Conservation (phyloP, 768 basidiomycete species). For the Collybia mongolica region DNA sequence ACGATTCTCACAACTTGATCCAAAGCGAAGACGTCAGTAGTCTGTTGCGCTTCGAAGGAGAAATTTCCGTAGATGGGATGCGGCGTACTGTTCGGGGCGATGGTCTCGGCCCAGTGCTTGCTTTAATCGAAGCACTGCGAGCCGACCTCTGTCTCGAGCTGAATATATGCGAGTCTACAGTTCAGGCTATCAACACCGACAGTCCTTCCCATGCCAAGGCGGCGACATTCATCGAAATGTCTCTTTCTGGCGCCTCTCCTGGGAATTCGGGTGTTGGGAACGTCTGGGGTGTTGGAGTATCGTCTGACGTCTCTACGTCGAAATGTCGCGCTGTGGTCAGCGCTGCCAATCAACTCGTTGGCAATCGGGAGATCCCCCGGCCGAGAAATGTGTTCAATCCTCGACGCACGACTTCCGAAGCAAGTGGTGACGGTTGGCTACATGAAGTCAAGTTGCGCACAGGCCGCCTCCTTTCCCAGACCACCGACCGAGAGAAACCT, state of each 20-base stretch:
- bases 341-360: conserved; percentile 64
- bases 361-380: conserved; percentile 46
- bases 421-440: conserved; percentile 19
- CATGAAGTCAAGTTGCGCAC: conserved; percentile 20
- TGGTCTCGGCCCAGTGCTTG: conserved; percentile 77
- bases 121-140: conserved; percentile 70
- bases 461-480: conserved; percentile 11
- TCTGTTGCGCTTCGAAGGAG: conserved; percentile 59
- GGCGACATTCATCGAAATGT: conserved; percentile 77
- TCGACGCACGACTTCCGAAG: conserved; percentile 7
- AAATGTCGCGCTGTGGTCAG: conserved; percentile 76
- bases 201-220: conserved; percentile 41
- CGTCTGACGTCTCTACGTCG: conserved; percentile 68
- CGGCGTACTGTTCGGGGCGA: conserved; percentile 68
- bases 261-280: conserved; percentile 47
- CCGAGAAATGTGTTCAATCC: conserved; percentile 25
- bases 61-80: conserved; percentile 63
- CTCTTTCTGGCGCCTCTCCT: conserved; percentile 46
- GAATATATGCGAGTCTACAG: conserved; percentile 68
- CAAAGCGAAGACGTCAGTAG: conserved; percentile 7
- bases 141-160: conserved; percentile 64
- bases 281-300: conserved; percentile 76
- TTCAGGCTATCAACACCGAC: conserved; percentile 52
- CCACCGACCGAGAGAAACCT: no score
- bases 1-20: conserved; percentile 41